These are phyloP conservation scores for Sarocladium oryzae DNA, from an alignment of 2,329 filamentous ascomycete species.

Conservation along the genomic window DNA sequence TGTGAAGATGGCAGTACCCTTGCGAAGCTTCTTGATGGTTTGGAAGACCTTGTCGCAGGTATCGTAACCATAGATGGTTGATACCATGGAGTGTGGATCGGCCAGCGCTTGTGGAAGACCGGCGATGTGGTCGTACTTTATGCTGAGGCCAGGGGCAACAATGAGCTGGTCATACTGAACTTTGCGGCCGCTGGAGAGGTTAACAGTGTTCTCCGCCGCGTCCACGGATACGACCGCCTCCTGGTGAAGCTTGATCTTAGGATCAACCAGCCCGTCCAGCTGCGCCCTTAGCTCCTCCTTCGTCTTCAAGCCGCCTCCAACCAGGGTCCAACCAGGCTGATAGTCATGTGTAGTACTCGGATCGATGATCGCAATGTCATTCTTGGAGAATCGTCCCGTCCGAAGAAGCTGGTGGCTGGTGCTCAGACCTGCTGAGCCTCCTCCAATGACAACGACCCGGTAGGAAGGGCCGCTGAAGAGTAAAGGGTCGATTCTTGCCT, in stretches of 20 bases:
- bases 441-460: slow-evolving; percentile 1
- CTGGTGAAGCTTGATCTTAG: slow-evolving; percentile 51
- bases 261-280: slow-evolving; percentile 44
- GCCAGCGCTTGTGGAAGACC: slow-evolving; percentile 50
- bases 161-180: slow-evolving; percentile 59
- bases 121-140: slow-evolving; percentile 45
- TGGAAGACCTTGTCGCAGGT: slow-evolving; percentile 46
- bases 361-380: slow-evolving; percentile 60
- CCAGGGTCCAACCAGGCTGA: slow-evolving; percentile 64
- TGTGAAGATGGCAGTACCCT: slow-evolving; percentile 51
- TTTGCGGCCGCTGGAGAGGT: slow-evolving; percentile 47
- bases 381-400: slow-evolving; percentile 45
- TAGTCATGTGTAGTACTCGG: slow-evolving; percentile 60
- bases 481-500: slow-evolving; percentile 1
- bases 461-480: neutral
- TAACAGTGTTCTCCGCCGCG: slow-evolving; percentile 51
- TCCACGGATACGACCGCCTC: slow-evolving; percentile 39
- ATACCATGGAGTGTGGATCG: slow-evolving; percentile 40
- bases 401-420: slow-evolving; percentile 54
- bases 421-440: neutral
- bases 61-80: slow-evolving; percentile 52
- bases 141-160: slow-evolving; percentile 51
- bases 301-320: slow-evolving; percentile 58
- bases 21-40: slow-evolving; percentile 38
- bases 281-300: slow-evolving; percentile 51